Base-by-base conservation (phyloP, 331 rosid species). In the Cydonia oblonga region DNA sequence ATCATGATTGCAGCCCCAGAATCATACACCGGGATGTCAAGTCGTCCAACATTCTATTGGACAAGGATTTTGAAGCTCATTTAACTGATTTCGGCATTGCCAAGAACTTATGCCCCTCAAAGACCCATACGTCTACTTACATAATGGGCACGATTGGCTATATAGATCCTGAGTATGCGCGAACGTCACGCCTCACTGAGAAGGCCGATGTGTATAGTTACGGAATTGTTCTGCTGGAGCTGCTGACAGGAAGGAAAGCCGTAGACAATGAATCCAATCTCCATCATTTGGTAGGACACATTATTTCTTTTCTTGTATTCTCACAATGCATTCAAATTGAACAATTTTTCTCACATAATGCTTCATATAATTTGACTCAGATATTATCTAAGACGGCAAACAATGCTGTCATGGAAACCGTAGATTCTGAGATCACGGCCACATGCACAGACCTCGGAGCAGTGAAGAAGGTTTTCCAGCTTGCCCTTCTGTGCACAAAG, bases 121-220 rank as follows among this genome's bases (percentile, higher is more conserved):
- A 92, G 73, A 70, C 99, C 4, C 81, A 88, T 40, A 92, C 99
- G 33, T 90, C 99, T 7, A 96, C 99, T 28, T 92, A 82, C 71
- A 64, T 96, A 65, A 87, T 92, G 96, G 99, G 99, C 83, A 96
- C 99, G 18, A 96, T 96, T 61, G 99, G 99, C 68, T 96, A 96
- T 65, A 96, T 96, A 22, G 99, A 96, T 69, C 99, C 99, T 1
- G 99, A 96, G 81, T 96, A 96, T 78, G 99, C 97, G 16, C 83
- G 99, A 68, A 96, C 99, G 32, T 90, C 96, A 9, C 92, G 99
- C 14, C 99, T 96, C 70, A 96, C 96, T 1, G 99, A 92, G 85
- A 96, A 96, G 64, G 92, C 99, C 1, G 99, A 96, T 79, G 96
- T 96, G 18, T 96, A 96, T 76, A 96, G 99, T 80, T 96, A 83